Evolutionary conservation across 179 eudicot species (phyloP), one percentile per base, ranked within the genome.

Genomic region (Dionaea muscipula): DNA sequence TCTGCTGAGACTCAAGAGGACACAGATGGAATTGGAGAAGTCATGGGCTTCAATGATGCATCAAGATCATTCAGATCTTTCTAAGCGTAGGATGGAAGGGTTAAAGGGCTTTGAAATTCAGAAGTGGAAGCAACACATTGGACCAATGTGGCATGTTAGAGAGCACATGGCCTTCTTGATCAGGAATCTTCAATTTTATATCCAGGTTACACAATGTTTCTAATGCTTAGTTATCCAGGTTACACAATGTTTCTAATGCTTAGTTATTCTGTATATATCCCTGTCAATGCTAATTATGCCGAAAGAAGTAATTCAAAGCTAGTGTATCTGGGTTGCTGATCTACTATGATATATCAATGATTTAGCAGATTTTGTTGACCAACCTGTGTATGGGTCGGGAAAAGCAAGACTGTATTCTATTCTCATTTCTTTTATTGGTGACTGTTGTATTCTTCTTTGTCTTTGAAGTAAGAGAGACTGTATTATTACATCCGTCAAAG

Each of bases 31-130:
- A 79, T 66, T 93, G 72, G 96, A 93, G 59, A 93, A 93, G 64
- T 83, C 96, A 21, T 93, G 99, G 99, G 96, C 94, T 62, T 85
- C 95, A 56, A 95, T 84, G 62, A 93, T 85, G 96, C 94, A 93
- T 71, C 94, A 88, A 76, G 87, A 80, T 70, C 96, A 85, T 67
- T 65, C 70, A 33, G 96, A 88, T 70, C 82, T 88, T 72, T 79
- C 93, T 47, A 78, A 74, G 51, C 83, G 39, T 60, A 80, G 85
- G 19, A 82, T 68, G 26, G 83, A 82, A 39, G 76, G 69, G 14
- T 66, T 19, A 49, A 76, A 65, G 66, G 53, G 69, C 65, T 72
- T 80, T 33, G 57, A 68, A 52, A 67, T 88, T 64, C 88, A 84
- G 74, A 93, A 84, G 63, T 67, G 77, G 44, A 71, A 82, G 49